Percentiles rank a stretch among this genome's conserved stretches.
Evolutionary conservation across 495 filamentous ascomycete species (phyloP).

Genomic region (Neurospora sp.): DNA sequence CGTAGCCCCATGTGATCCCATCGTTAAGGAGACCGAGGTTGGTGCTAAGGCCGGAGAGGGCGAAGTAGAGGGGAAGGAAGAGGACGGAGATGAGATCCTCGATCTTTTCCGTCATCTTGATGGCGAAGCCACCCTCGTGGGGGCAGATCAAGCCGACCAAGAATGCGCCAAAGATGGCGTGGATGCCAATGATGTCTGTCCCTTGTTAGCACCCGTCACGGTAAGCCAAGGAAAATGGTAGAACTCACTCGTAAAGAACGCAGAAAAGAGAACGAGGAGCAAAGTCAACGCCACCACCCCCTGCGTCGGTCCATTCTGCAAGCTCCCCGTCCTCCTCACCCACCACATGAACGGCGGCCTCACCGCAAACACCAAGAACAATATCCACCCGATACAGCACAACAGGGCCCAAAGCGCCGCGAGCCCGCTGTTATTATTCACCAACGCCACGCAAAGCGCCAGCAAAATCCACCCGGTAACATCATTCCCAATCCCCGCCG

Average conservation of each 20-base stretch:
- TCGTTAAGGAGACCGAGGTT: slow-evolving; percentile 76
- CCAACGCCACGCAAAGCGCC: slow-evolving; percentile 85
- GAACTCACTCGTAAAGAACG: slow-evolving; percentile 75
- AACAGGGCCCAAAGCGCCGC: slow-evolving; percentile 84
- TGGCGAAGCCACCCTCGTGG: slow-evolving; percentile 88
- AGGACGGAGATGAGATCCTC: slow-evolving; percentile 83
- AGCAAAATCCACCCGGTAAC: slow-evolving; percentile 87
- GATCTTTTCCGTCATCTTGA: slow-evolving; percentile 91
- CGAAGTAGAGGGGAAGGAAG: slow-evolving; percentile 94
- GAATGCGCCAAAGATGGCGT: slow-evolving; percentile 86
- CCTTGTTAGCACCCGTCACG: slow-evolving; percentile 7
- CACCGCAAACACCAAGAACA: slow-evolving; percentile 67
- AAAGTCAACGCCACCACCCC: slow-evolving; percentile 75
- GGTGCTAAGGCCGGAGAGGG: slow-evolving; percentile 81
- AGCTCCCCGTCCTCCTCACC: slow-evolving; percentile 59
- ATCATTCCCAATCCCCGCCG: slow-evolving; percentile 92
- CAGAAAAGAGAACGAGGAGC: slow-evolving; percentile 64
- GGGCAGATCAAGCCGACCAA: slow-evolving; percentile 86
- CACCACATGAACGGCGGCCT: slow-evolving; percentile 70
- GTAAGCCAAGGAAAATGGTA: neutral
- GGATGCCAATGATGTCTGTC: slow-evolving; percentile 65
- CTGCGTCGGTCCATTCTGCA: slow-evolving; percentile 88
- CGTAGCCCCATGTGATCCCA: slow-evolving; percentile 87
- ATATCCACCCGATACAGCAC: slow-evolving; percentile 59
- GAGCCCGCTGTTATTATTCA: slow-evolving; percentile 77